Conservation (phyloP, 2,329 filamentous ascomycete species). For the Colletotrichum coccodes region DNA sequence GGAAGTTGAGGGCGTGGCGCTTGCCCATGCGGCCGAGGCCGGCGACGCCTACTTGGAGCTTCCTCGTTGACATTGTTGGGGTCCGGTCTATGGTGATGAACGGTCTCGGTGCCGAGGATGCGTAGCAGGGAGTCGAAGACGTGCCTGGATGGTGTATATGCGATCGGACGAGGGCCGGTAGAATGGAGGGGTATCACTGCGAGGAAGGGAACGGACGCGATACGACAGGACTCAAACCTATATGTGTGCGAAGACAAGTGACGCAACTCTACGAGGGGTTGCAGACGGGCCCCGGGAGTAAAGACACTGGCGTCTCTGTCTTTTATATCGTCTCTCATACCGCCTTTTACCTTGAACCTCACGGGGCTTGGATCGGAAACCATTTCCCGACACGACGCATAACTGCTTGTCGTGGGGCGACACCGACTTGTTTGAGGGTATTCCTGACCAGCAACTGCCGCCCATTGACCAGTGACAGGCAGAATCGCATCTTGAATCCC, state of each 20-base stretch:
- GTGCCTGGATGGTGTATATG: not conserved
- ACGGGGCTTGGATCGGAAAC: not conserved
- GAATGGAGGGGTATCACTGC: not conserved
- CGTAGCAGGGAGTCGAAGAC: no score
- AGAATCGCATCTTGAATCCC: not conserved
- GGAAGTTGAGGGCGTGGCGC: constrained; percentile 60
- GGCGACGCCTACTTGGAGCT: constrained; percentile 55
- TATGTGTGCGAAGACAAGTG: not conserved
- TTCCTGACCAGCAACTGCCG: not conserved
- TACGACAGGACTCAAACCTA: not conserved
- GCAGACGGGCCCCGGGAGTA: not conserved
- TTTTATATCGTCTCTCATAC: not conserved
- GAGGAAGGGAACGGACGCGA: not conserved
- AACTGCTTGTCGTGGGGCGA: constrained; percentile 3
- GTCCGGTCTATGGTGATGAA: not conserved
- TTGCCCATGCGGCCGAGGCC: constrained; percentile 64
- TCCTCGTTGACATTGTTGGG: constrained; percentile 36
- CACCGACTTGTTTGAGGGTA: constrained; percentile 4
- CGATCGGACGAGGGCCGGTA: not conserved
- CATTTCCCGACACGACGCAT: constrained; percentile 10
- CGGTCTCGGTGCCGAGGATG: no score
- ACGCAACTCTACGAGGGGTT: not conserved
- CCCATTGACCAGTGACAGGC: not conserved
- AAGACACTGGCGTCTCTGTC: not conserved
- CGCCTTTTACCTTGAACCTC: not conserved